Percentiles rank a stretch among this genome's conserved stretches.
Conservation (phyloP, 202 grass and related monocot species). For the Musa balbisiana region DNA sequence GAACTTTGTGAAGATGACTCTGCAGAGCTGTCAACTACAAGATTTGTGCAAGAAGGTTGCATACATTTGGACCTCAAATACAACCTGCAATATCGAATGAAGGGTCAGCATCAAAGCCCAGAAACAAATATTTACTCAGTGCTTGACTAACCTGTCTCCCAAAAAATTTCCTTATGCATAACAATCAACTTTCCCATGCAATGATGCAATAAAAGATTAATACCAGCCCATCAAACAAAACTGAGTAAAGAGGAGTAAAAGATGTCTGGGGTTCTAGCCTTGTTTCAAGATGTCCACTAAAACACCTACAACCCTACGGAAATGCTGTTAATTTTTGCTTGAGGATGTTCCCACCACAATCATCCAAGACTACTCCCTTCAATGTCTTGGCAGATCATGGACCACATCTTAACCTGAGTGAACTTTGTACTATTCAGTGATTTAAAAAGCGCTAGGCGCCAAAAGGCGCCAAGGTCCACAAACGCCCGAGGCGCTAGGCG, state of each 20-base stretch:
- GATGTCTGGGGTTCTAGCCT: conserved; percentile 31
- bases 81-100: conserved; percentile 57
- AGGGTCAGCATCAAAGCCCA: conserved; percentile 77
- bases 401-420: no score
- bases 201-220: conserved; percentile 5
- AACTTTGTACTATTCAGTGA: no score
- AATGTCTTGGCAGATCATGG: no score
- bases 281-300: conserved; percentile 63
- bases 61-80: conserved; percentile 93
- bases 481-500: no score
- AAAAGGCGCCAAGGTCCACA: no score
- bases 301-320: no score
- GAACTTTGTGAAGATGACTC: not conserved
- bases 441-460: no score
- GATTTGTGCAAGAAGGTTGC: conserved; percentile 17
- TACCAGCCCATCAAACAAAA: conserved; percentile 37
- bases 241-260: conserved; percentile 21
- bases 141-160: conserved; percentile 50
- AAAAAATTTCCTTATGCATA: not conserved
- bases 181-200: not conserved
- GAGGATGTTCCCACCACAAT: no score
- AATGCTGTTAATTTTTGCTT: no score
- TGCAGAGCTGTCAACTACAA: not conserved
- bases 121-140: conserved; percentile 54
- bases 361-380: no score